phyloP scores from a whole-genome alignment of 805 yeast genomes.

The Candida ovalis region DNA sequence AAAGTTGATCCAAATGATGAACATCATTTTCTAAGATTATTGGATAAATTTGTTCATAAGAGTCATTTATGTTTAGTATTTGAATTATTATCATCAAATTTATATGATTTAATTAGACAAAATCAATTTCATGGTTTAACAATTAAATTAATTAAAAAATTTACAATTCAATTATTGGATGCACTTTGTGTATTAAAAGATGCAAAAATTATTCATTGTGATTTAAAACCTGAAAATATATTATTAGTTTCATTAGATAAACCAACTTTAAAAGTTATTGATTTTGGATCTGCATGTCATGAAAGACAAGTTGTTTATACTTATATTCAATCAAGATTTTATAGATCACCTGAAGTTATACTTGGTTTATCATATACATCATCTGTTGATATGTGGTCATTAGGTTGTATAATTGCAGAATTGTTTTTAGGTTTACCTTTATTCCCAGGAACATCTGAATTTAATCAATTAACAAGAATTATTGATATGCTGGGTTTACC shows the following conservation, averaged over 20 bases:
- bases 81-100: slow-evolving; percentile 81
- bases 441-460: slow-evolving; percentile 93
- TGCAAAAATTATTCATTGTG: slow-evolving; percentile 89
- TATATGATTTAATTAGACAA: slow-evolving; percentile 87
- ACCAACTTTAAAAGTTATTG: slow-evolving; percentile 88
- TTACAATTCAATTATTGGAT: slow-evolving; percentile 78
- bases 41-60: slow-evolving; percentile 88
- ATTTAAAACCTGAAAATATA: slow-evolving; percentile 94
- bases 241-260: slow-evolving; percentile 73
- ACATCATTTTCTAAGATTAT: slow-evolving; percentile 70
- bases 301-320: slow-evolving; percentile 87
- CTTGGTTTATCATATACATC: slow-evolving; percentile 89
- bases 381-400: slow-evolving; percentile 80
- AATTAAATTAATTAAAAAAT: slow-evolving; percentile 70
- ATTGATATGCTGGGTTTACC: slow-evolving; percentile 81
- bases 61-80: slow-evolving; percentile 91
- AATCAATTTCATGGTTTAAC: slow-evolving; percentile 90
- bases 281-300: slow-evolving; percentile 94
- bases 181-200: slow-evolving; percentile 77
- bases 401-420: slow-evolving; percentile 59
- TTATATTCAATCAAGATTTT: slow-evolving; percentile 88
- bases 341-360: slow-evolving; percentile 92
- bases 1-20: slow-evolving; percentile 66
- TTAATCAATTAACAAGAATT: slow-evolving; percentile 81
- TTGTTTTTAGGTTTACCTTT: slow-evolving; percentile 79